These are phyloP conservation scores for Galeopsis tetrahit DNA, from an alignment of 257 asterid species.

Conservation along the genomic window DNA sequence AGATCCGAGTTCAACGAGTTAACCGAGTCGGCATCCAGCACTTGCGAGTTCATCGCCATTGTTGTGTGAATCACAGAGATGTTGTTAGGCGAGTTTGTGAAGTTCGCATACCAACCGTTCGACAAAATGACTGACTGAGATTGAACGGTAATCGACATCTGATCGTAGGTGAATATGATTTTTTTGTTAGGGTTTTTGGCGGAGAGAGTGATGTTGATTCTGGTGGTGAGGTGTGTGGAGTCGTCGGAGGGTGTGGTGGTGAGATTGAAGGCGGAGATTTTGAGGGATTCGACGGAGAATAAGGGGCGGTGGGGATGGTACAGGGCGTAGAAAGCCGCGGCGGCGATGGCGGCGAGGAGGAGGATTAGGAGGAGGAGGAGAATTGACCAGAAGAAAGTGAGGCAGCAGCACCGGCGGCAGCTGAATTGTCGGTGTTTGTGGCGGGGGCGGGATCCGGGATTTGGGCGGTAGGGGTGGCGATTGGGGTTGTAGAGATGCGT, in stretches of 20 bases:
- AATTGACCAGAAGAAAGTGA: conserved; percentile 57
- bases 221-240: conserved; percentile 64
- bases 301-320: conserved; percentile 75
- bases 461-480: conserved; percentile 57
- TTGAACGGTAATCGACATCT: conserved; percentile 43
- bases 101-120: conserved; percentile 53
- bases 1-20: conserved; percentile 60
- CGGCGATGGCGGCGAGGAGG: conserved; percentile 67
- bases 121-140: conserved; percentile 48
- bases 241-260: conserved; percentile 73
- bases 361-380: conserved; percentile 52
- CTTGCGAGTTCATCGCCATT: conserved; percentile 40
- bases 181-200: conserved; percentile 69
- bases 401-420: conserved; percentile 61
- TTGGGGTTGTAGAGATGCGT: conserved; percentile 50
- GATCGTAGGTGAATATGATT: conserved; percentile 53
- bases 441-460: conserved; percentile 41
- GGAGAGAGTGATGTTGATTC: conserved; percentile 63
- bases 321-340: conserved; percentile 69
- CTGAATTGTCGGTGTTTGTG: conserved; percentile 37
- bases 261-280: conserved; percentile 66
- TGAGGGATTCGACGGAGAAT: conserved; percentile 70
- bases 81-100: conserved; percentile 48
- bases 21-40: conserved; percentile 58
- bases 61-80: conserved; percentile 55